These are phyloP conservation scores for Eucalyptus guilfoylei DNA, from an alignment of 345 rosid genomes.

Conservation along the genomic window DNA sequence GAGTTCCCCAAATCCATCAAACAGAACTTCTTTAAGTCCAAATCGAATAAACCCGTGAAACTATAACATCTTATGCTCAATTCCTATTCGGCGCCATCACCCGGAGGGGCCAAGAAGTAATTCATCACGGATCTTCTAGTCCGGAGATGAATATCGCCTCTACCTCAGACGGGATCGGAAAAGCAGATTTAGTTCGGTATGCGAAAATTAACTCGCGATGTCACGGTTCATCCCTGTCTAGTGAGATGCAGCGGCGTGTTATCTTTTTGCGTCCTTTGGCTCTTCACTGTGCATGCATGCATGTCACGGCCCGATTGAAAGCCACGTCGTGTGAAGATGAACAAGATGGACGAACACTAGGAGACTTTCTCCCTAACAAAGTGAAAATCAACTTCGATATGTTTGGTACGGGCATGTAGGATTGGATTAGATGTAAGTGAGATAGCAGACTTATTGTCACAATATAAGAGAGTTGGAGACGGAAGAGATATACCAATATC, in stretches of 20 bases:
- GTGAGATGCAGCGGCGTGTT: not conserved
- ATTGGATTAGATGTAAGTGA: no score
- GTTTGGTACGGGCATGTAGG: no score
- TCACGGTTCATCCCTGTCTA: not conserved
- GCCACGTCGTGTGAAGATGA: no score
- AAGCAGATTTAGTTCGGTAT: not conserved
- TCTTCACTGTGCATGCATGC: not conserved
- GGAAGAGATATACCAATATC: no score
- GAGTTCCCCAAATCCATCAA: not conserved
- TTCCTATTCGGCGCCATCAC: not conserved
- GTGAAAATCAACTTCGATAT: no score
- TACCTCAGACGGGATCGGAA: not conserved
- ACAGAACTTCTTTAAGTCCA: not conserved
- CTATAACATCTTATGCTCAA: accelerated
- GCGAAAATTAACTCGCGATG: not conserved
- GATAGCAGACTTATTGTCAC: no score
- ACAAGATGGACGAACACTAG: no score
- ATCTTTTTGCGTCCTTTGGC: not conserved
- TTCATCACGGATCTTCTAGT: not conserved
- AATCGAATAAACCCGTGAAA: not conserved
- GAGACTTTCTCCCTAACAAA: no score
- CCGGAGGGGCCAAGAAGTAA: accelerated
- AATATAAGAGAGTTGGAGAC: no score
- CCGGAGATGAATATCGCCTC: not conserved
- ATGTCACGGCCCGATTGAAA: no score